phyloP scores from a whole-genome alignment of 2,329 filamentous ascomycete species.

The Emmonsiellopsis sp. region DNA sequence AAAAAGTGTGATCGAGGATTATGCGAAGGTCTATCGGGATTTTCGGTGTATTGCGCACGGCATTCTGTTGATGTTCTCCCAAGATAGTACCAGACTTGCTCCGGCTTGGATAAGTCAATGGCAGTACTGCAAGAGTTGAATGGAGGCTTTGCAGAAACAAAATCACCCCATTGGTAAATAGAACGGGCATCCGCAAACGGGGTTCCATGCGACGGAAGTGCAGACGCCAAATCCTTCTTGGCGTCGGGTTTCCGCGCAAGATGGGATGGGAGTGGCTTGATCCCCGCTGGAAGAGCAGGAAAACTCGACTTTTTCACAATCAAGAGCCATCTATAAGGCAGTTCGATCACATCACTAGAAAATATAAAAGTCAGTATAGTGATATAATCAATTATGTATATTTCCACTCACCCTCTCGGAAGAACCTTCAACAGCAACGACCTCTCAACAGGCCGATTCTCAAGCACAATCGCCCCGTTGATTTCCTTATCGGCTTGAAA shows the following conservation, averaged over 20 bases:
- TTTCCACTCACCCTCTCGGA: constrained; percentile 62
- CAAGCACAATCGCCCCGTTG: constrained; percentile 78
- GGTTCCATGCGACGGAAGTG: constrained; percentile 57
- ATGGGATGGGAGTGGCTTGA: constrained; percentile 39
- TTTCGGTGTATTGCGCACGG: constrained; percentile 81
- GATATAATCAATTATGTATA: neutral
- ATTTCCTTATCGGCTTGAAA: constrained; percentile 80
- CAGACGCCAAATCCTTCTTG: constrained; percentile 48
- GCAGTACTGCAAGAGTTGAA: constrained; percentile 55
- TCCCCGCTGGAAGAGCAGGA: constrained; percentile 36
- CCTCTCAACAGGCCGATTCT: constrained; percentile 70
- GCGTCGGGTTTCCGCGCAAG: constrained; percentile 43
- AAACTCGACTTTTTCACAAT: constrained; percentile 43
- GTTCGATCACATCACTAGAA: constrained; percentile 44
- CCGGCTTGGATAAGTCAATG: constrained; percentile 61
- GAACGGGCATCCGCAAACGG: constrained; percentile 50
- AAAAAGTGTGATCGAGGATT: constrained; percentile 43
- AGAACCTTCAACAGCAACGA: constrained; percentile 72
- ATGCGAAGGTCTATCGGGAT: constrained; percentile 46
- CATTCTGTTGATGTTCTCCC: constrained; percentile 80
- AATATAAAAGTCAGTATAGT: constrained; percentile 8
- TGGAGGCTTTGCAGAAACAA: constrained; percentile 53
- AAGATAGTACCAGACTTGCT: constrained; percentile 83
- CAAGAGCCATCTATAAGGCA: constrained; percentile 49
- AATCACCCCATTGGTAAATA: constrained; percentile 68